Conservation (phyloP, 1,284 basidiomycete species). For the Rhodotorula sp. region DNA sequence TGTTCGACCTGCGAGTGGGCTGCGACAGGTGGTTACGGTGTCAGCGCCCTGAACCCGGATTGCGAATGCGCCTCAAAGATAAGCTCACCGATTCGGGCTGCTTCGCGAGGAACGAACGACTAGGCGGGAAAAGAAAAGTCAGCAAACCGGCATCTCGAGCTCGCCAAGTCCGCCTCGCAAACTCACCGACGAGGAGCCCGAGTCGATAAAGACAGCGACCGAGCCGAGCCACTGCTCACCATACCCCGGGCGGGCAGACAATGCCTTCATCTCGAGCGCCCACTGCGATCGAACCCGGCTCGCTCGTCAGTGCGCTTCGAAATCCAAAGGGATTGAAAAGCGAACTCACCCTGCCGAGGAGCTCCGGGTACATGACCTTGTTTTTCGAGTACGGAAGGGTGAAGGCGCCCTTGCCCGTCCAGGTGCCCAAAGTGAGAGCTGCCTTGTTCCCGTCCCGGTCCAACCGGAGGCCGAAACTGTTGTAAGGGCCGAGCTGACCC, state of each 20-base stretch:
- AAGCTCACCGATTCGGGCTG: neutral
- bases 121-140: neutral
- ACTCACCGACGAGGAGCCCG: neutral
- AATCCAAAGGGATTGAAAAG: too few species aligned
- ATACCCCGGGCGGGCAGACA: neutral
- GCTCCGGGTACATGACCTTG: neutral
- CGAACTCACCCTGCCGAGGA: neutral
- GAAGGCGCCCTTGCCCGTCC: neutral
- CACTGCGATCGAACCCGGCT: constrained; percentile 1
- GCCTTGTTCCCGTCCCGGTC: neutral
- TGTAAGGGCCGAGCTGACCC: neutral
- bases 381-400: neutral
- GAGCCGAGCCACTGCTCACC: neutral
- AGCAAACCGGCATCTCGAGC: too few species aligned
- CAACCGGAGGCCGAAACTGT: neutral
- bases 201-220: constrained; percentile 5
- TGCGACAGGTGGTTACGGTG: neutral
- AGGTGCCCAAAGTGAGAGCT: neutral
- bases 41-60: too few species aligned
- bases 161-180: too few species aligned
- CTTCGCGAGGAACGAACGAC: neutral
- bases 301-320: too few species aligned
- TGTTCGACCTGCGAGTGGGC: neutral
- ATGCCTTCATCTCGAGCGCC: neutral
- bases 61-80: too few species aligned